phyloP scores from a whole-genome alignment of 495 filamentous ascomycete genomes.

The Lineolata rhizophorae region DNA sequence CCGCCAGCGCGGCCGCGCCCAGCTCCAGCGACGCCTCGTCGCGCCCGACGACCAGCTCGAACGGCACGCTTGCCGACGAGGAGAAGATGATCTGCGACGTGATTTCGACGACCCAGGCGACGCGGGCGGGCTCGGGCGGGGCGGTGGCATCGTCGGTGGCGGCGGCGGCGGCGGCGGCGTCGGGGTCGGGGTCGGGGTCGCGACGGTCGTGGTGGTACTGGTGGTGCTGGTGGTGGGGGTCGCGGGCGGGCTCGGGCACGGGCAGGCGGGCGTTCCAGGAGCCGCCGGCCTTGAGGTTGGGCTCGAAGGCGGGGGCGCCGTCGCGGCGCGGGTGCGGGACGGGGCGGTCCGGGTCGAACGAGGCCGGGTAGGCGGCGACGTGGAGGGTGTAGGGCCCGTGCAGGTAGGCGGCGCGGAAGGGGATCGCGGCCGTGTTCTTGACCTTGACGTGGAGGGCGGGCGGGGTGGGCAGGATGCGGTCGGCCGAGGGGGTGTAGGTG shows the following conservation, averaged over 20 bases:
- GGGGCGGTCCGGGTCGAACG: constrained; percentile 58
- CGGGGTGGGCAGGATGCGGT: constrained; percentile 72
- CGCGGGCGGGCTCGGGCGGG: constrained; percentile 19
- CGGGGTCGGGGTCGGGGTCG: no score
- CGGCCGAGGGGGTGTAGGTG: constrained; percentile 74
- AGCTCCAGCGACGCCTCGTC: constrained; percentile 63
- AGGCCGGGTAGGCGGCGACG: constrained; percentile 57
- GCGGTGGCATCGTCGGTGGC: no score
- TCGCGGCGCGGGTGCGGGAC: constrained; percentile 34
- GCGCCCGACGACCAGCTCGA: constrained; percentile 64
- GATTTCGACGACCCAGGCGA: constrained; percentile 83
- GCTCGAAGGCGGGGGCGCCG: constrained; percentile 74
- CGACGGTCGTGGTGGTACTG: no score
- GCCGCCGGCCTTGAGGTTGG: constrained; percentile 84
- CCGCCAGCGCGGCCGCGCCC: constrained; percentile 27
- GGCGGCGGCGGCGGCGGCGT: no score
- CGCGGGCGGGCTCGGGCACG: constrained; percentile 50
- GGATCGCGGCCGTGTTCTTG: constrained; percentile 76
- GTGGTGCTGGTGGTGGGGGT: no score
- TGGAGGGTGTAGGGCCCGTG: constrained; percentile 88
- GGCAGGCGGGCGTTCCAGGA: constrained; percentile 57
- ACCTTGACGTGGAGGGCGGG: constrained; percentile 58
- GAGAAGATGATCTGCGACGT: constrained; percentile 86
- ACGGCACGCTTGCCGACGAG: constrained; percentile 65
- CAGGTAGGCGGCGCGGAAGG: constrained; percentile 81